A percentile compares a stretch with the other conserved stretches of the same genome.
phyloP scores from a whole-genome alignment of 2,329 filamentous ascomycete genomes.

The Bipolaris gigantea region DNA sequence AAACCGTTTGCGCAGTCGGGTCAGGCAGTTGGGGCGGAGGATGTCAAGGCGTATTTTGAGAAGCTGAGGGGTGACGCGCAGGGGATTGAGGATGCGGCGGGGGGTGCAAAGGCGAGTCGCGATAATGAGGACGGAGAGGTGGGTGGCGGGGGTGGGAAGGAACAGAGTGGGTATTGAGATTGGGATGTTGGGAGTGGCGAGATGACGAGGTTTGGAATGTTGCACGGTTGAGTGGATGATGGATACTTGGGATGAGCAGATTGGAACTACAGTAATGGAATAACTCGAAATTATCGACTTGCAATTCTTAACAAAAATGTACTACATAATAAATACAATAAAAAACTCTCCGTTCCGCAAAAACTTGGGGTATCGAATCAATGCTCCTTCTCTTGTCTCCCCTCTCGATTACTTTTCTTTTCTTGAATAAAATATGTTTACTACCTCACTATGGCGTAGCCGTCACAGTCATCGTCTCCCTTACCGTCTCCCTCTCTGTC shows the following conservation, averaged over 20 bases:
- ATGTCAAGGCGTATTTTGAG: slow-evolving; percentile 96
- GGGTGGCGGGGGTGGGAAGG: slow-evolving; percentile 36
- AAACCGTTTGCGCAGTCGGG: slow-evolving; percentile 93
- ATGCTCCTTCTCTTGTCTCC: not conserved
- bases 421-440: too few species aligned
- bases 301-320: too few species aligned
- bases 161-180: slow-evolving; percentile 48
- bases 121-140: slow-evolving; percentile 27
- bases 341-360: too few species aligned
- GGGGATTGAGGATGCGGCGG: slow-evolving; percentile 56
- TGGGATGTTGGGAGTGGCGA: slow-evolving; percentile 11
- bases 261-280: too few species aligned
- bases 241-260: not conserved
- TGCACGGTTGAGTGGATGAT: not conserved
- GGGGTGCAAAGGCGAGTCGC: slow-evolving; percentile 31
- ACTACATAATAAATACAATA: too few species aligned
- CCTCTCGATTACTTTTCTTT: too few species aligned
- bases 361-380: not conserved
- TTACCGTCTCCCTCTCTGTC: slow-evolving; percentile 37
- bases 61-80: slow-evolving; percentile 86
- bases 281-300: too few species aligned
- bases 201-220: not conserved
- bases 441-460: slow-evolving; percentile 15
- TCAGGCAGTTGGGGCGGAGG: slow-evolving; percentile 84
- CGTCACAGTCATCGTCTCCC: slow-evolving; percentile 30